These are phyloP conservation scores for Botrytis porri DNA, from an alignment of 2,329 filamentous ascomycete genomes.

Conservation along the genomic window DNA sequence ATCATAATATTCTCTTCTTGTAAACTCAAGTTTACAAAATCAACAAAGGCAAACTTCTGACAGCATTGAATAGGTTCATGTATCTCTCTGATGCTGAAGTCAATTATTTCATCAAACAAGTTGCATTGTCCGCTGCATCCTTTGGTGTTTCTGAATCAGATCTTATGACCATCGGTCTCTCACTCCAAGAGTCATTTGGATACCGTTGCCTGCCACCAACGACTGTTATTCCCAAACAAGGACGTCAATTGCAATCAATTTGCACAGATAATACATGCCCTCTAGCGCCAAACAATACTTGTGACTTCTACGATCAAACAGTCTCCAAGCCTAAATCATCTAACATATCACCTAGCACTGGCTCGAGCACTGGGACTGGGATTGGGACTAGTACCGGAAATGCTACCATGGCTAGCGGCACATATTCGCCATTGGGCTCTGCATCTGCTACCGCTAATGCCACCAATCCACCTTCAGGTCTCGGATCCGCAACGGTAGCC, in stretches of 20 bases:
- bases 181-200: slow-evolving; percentile 51
- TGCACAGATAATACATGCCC: slow-evolving; percentile 53
- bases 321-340: slow-evolving; percentile 18
- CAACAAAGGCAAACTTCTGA: slow-evolving; percentile 8
- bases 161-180: slow-evolving; percentile 46
- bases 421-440: too few species aligned
- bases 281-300: slow-evolving; percentile 46
- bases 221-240: slow-evolving; percentile 46
- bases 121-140: slow-evolving; percentile 53
- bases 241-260: slow-evolving; percentile 52
- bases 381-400: background rate
- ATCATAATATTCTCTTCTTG: background rate
- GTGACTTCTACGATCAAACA: slow-evolving; percentile 43
- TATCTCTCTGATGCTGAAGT: slow-evolving; percentile 49
- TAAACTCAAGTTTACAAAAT: background rate
- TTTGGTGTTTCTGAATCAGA: slow-evolving; percentile 58
- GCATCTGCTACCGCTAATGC: too few species aligned
- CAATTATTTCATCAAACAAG: slow-evolving; percentile 58
- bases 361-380: background rate
- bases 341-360: background rate
- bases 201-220: slow-evolving; percentile 49
- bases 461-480: too few species aligned
- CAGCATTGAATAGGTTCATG: slow-evolving; percentile 47
- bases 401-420: too few species aligned
- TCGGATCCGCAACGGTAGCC: too few species aligned